Base-by-base conservation (phyloP, 2,329 filamentous ascomycete genomes). In the Nemania diffusa region DNA sequence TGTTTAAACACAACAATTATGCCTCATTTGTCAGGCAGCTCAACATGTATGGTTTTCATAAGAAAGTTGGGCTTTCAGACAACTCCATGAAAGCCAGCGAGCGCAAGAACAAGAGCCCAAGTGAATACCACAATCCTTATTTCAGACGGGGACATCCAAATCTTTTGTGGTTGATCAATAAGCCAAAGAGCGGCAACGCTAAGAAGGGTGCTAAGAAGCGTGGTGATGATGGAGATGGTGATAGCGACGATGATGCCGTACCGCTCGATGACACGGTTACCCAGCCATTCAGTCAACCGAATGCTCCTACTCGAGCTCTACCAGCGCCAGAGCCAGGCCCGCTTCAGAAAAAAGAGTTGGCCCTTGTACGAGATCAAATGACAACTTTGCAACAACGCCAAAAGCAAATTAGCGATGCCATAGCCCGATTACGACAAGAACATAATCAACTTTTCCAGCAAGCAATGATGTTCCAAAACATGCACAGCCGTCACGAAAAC, bases 1-100 rank as follows among this genome's bases (percentile, higher is more conserved):
- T 98, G 76, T 99, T 99, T 85, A 99, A 99, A 81, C 96, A 98
- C 82, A 97, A 93, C 87, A 97, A 97, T 79, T 97, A 97, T 83
- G 94, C 94, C 34, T 97, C 94, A 81, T 97, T 97, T 78, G 94
- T 97, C 65, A 91, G 94, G 56, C 94, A 97, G 79, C 84, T 97
- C 65, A 97, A 97, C 84, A 97, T 97, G 79, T 97, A 97, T 80
- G 94, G 97, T 78, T 99, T 99, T 74, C 96, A 99, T 84, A 99
- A 99, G 84, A 91, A 92, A 48, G 92, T 96, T 3, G 92, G 92
- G 3, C 85, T 99, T 20, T 97, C 94, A 3, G 96, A 99, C 80
- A 97, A 97, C 77, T 97, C 94, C 0, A 97, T 99, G 92, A 92
- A 96, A 72, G 94, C 97, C 5, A 97, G 94, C 77, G 96, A 98